A percentile compares a stretch with the other conserved stretches of the same genome.
Evolutionary conservation across 2,329 filamentous ascomycete species (phyloP).

Genomic region (Fusarium devonianum): DNA sequence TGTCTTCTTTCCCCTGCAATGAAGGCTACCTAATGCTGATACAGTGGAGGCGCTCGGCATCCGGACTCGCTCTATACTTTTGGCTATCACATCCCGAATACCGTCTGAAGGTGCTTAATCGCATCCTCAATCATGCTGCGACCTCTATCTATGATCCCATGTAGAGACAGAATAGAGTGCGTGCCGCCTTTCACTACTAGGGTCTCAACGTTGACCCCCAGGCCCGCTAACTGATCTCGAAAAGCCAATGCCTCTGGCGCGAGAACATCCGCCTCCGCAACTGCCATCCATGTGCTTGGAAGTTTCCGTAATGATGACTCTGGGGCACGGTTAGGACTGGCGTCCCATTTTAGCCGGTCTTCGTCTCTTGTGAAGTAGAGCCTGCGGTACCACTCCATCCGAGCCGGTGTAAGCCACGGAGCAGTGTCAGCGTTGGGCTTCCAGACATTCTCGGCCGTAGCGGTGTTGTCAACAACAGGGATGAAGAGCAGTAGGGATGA

Average conservation of each 20-base stretch:
- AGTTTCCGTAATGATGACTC: conserved; percentile 35
- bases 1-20: too few relatives aligned
- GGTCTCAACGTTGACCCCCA: conserved; percentile 32
- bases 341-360: conserved; percentile 41
- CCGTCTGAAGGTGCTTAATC: conserved; percentile 27
- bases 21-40: too few relatives aligned
- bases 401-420: conserved; percentile 45
- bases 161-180: conserved; percentile 39
- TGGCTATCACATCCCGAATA: conserved; percentile 26
- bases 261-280: conserved; percentile 46
- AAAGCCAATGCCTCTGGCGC: conserved; percentile 44
- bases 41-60: too few relatives aligned
- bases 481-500: conserved; percentile 38
- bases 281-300: conserved; percentile 44
- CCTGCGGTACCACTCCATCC: conserved; percentile 49
- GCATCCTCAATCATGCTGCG: conserved; percentile 36
- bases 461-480: conserved; percentile 48
- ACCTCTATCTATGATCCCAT: conserved; percentile 36
- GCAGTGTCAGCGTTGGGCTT: conserved; percentile 40
- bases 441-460: conserved; percentile 39
- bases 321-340: conserved; percentile 44
- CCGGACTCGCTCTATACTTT: too few relatives aligned
- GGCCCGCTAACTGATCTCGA: conserved; percentile 36
- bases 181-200: conserved; percentile 35
- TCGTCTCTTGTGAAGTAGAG: conserved; percentile 43